Base-by-base conservation (phyloP, 768 basidiomycete genomes). In the Suillus clintonianus region DNA sequence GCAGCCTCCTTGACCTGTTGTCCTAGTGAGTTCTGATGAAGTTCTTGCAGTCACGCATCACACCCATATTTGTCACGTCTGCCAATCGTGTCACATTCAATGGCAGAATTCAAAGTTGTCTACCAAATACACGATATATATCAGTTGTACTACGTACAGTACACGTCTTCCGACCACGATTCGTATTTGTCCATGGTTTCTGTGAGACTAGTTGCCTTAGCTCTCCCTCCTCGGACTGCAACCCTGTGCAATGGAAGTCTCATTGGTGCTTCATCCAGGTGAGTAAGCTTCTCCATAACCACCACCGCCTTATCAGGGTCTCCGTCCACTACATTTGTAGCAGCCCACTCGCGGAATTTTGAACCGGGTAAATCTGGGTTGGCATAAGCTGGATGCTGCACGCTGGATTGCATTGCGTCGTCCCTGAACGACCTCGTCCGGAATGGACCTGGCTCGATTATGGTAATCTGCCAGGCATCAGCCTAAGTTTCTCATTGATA, bases 281-380 rank as follows among this genome's bases (percentile, higher is more conserved):
- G 61, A 36, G 67, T 62, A 10, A 22, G 62, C 24, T 57, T 70
- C 58, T 74, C 72, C 27, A 67, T 70, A 5, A 59, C 67, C 8
- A 58, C 17, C 19, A 71, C 70, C 0, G 65, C 70, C 27, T 75
- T 74, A 17, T 63, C 51, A 1, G 70, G 58, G n/a, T 69, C 72
- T 1, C 70, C 72, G 9, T 67, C 36, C 10, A 22, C 41, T 0
- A 2, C 2, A 9, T 2, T 45, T 45, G 4, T 43, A 15, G 53
- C n/a, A n/a, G n/a, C n/a, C n/a, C n/a, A n/a, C n/a, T 2, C 8
- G 19, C 64, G 61, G 43, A 58, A 60, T 59, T 14, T 36, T 39
- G 14, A 65, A 41, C 53, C 65, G 1, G 42, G 14, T 5, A 73
- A n/a, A 5, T 59, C 60, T 3, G 65, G 62, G 24, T 65, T 27